phyloP scores from a whole-genome alignment of 2,329 filamentous ascomycete species.

The Aspergillus oerlinghausenensis region DNA sequence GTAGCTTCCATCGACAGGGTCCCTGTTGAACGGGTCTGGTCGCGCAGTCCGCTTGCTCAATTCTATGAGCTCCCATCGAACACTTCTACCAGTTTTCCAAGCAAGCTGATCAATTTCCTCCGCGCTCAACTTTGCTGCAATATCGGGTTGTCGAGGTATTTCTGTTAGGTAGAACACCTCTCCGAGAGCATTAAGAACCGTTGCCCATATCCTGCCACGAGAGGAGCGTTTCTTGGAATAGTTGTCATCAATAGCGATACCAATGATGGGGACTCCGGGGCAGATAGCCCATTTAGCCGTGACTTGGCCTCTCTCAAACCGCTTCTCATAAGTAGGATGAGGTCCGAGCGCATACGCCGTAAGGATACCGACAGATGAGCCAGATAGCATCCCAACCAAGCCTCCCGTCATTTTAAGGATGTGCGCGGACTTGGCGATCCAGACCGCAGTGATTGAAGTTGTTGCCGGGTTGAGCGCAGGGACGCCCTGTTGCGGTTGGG shows the following conservation, averaged over 20 bases:
- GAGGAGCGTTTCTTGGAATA: slow-evolving; percentile 68
- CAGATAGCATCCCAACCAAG: slow-evolving; percentile 75
- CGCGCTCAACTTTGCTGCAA: slow-evolving; percentile 38
- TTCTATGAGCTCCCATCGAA: slow-evolving; percentile 77
- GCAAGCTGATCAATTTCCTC: slow-evolving; percentile 61
- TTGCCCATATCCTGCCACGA: slow-evolving; percentile 76
- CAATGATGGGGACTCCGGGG: slow-evolving; percentile 86
- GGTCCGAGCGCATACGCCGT: slow-evolving; percentile 73
- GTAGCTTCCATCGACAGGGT: slow-evolving; percentile 67
- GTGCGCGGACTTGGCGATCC: slow-evolving; percentile 78
- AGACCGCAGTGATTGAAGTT: slow-evolving; percentile 73
- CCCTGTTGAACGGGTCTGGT: slow-evolving; percentile 67
- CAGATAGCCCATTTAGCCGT: slow-evolving; percentile 87
- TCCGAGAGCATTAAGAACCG: slow-evolving; percentile 86
- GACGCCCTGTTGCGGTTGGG: slow-evolving; percentile 65
- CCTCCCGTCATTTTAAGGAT: slow-evolving; percentile 70
- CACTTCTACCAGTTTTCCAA: slow-evolving; percentile 75
- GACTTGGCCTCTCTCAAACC: slow-evolving; percentile 68
- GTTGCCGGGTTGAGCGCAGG: slow-evolving; percentile 66
- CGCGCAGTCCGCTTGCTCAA: slow-evolving; percentile 67
- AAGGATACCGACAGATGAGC: slow-evolving; percentile 77
- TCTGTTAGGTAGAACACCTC: slow-evolving; percentile 83
- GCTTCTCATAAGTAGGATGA: slow-evolving; percentile 55
- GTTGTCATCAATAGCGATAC: slow-evolving; percentile 76
- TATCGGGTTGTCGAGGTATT: slow-evolving; percentile 55